phyloP scores from a whole-genome alignment of 352 stramenopile species.

The Globisporangium yorkense region DNA sequence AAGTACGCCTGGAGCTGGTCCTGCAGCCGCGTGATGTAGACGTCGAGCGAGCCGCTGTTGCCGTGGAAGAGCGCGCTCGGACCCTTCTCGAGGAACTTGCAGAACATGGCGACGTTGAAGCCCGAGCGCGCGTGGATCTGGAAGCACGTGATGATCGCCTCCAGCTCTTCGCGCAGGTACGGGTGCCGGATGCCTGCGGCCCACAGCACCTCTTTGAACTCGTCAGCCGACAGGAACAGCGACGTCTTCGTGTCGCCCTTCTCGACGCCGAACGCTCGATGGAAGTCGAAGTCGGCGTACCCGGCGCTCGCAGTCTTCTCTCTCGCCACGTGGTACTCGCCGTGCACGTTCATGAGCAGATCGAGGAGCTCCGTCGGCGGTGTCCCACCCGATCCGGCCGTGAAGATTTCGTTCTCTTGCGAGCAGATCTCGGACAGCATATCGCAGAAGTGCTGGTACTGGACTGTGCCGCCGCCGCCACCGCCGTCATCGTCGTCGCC shows the following conservation, averaged over 20 bases:
- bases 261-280: conserved; percentile 38
- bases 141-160: conserved; percentile 55
- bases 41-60: conserved; percentile 36
- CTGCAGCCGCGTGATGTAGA: conserved; percentile 48
- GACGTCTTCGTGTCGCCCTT: conserved; percentile 20
- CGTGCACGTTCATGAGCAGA: conserved; percentile 42
- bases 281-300: conserved; percentile 32
- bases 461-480: conserved; percentile 18
- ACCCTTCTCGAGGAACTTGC: conserved; percentile 43
- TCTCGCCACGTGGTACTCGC: conserved; percentile 28
- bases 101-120: conserved; percentile 54
- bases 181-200: conserved; percentile 47
- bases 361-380: conserved; percentile 40
- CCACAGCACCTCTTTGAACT: conserved; percentile 76
- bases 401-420: conserved; percentile 19
- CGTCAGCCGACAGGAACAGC: conserved; percentile 40
- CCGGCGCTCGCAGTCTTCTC: conserved; percentile 18
- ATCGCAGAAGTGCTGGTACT: conserved; percentile 60
- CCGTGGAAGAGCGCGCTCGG: conserved; percentile 39
- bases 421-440: conserved; percentile 42
- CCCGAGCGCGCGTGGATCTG: conserved; percentile 25
- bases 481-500: conserved; percentile 4
- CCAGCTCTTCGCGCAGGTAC: conserved; percentile 63
- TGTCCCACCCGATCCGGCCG: conserved; percentile 8
- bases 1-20: conserved; percentile 53